These are phyloP conservation scores for Trichosporon sp. DNA, from an alignment of 1,284 basidiomycete genomes.

Conservation along the genomic window DNA sequence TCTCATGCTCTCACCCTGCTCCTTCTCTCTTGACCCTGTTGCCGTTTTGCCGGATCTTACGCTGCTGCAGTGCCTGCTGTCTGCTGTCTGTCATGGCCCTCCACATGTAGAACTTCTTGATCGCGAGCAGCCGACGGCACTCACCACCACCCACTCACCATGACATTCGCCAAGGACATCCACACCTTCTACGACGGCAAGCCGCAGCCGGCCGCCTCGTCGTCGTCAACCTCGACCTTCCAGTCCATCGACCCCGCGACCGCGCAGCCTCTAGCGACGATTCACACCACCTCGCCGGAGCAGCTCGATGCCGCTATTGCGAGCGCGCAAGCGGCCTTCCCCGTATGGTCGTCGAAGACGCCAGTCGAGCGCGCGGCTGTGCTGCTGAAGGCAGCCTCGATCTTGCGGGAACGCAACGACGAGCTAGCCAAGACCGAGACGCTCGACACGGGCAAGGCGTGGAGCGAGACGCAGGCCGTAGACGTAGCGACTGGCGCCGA, in stretches of 20 bases:
- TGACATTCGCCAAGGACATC: conserved; percentile 16
- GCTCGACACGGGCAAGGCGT: conserved; percentile 21
- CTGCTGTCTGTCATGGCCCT: too few species aligned
- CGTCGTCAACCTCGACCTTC: conserved; percentile 10
- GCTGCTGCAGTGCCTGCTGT: too few species aligned
- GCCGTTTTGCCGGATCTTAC: neutral
- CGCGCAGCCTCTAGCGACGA: conserved; percentile 10
- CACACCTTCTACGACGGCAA: conserved; percentile 18
- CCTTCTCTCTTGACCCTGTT: too few species aligned
- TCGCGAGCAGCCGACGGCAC: neutral
- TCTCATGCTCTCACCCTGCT: neutral
- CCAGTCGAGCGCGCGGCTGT: conserved; percentile 11
- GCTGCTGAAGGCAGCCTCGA: conserved; percentile 11
- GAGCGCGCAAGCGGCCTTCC: conserved; percentile 8
- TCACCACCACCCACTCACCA: neutral
- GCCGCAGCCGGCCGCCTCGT: conserved; percentile 9
- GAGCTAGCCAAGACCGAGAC: conserved; percentile 14
- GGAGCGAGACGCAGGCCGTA: conserved; percentile 14
- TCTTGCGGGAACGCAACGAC: conserved; percentile 18
- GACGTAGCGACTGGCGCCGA: conserved; percentile 16
- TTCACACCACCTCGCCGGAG: conserved; percentile 10
- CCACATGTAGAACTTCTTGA: neutral
- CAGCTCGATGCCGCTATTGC: conserved; percentile 18
- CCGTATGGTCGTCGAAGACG: conserved; percentile 9
- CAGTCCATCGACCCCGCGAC: conserved; percentile 12